Evolutionary conservation across 441 rosid species (phyloP).

Genomic region (Dalechampia spathulata): DNA sequence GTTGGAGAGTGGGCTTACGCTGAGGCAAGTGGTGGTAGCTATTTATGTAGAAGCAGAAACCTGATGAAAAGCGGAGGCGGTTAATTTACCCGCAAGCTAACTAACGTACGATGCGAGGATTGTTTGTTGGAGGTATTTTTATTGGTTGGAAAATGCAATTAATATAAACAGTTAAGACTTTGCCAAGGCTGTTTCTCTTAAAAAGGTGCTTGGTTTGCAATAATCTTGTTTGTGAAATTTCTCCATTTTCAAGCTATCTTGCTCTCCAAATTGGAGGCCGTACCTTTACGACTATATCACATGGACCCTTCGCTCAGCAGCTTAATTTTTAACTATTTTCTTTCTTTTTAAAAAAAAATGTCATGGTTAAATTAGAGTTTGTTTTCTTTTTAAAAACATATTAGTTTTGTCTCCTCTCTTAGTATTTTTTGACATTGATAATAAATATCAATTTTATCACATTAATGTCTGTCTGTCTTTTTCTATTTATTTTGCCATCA

Average conservation of each 20-base stretch:
- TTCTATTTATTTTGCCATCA: no score
- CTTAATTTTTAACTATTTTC: not conserved
- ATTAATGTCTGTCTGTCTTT: no score
- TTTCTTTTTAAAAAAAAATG: not conserved
- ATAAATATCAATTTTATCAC: no score
- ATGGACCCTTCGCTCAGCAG: not conserved
- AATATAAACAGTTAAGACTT: constrained; percentile 1
- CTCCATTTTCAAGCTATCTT: not conserved
- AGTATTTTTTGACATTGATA: no score
- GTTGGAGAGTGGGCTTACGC: not conserved
- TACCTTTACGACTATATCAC: not conserved
- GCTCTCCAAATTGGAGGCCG: not conserved
- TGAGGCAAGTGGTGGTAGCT: not conserved
- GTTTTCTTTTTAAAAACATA: no score
- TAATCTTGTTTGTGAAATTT: constrained; percentile 8
- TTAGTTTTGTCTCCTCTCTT: no score
- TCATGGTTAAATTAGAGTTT: no score
- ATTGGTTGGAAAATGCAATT: constrained; percentile 1
- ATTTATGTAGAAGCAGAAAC: not conserved
- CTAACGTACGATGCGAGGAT: not conserved
- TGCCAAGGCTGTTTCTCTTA: not conserved
- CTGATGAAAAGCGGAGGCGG: not conserved
- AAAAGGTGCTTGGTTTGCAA: not conserved
- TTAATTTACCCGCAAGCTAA: not conserved
- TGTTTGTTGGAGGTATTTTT: not conserved